Conservation (phyloP, 2,329 filamentous ascomycete species). For the Scopulariopsis brevicaulis region DNA sequence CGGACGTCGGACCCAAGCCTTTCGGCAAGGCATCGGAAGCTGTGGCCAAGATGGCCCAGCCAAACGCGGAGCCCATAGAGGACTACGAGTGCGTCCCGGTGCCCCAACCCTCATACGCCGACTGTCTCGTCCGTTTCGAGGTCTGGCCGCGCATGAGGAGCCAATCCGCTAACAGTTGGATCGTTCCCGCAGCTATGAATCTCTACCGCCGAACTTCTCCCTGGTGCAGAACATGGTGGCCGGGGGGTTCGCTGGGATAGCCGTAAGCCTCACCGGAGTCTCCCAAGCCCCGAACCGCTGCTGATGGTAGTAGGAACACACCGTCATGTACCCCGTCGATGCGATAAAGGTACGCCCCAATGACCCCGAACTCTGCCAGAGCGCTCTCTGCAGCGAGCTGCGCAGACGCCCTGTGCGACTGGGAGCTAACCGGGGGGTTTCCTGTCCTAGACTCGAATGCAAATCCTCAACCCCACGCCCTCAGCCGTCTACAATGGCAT, state of each 20-base stretch:
- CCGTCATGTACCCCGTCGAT: constrained; percentile 98
- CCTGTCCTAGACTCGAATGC: constrained; percentile 76
- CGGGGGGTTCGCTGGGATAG: constrained; percentile 93
- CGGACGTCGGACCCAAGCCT: constrained; percentile 46
- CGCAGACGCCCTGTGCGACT: not conserved
- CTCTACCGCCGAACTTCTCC: constrained; percentile 87
- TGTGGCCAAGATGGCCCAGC: constrained; percentile 61
- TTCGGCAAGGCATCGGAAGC: constrained; percentile 54
- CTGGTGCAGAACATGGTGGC: constrained; percentile 90
- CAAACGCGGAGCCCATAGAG: constrained; percentile 49
- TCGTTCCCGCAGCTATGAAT: constrained; percentile 60
- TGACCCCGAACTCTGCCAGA: constrained; percentile 9
- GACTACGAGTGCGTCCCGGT: constrained; percentile 51
- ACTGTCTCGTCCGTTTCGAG: not conserved
- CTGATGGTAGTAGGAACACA: constrained; percentile 62
- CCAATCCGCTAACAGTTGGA: not conserved
- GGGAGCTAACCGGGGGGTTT: not conserved
- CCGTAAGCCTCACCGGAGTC: constrained; percentile 44
- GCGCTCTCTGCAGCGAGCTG: not conserved
- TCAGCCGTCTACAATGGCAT: constrained; percentile 80
- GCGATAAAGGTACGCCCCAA: constrained; percentile 68
- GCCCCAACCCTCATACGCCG: not conserved
- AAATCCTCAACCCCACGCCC: constrained; percentile 77
- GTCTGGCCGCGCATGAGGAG: not conserved
- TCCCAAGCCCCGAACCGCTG: not conserved